Evolutionary conservation across 2,329 filamentous ascomycete species (phyloP).

Genomic region (Cladosporium sp.): DNA sequence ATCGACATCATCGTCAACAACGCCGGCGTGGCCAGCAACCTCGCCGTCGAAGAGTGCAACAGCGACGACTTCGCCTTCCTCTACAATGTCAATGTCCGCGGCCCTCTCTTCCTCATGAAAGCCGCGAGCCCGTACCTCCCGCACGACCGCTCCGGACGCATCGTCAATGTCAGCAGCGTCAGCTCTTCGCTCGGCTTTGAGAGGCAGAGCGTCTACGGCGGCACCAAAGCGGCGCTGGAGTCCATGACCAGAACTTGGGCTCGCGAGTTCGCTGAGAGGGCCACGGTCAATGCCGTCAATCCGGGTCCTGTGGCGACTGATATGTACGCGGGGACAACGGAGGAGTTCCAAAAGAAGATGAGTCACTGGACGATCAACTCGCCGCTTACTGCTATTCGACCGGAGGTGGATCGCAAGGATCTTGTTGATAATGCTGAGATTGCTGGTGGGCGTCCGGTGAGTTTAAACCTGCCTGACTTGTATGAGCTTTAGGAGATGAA

Average conservation of each 20-base stretch:
- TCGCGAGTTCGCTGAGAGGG: conserved; percentile 60
- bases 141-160: conserved; percentile 63
- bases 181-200: conserved; percentile 58
- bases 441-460: conserved; percentile 55
- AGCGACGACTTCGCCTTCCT: conserved; percentile 67
- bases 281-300: conserved; percentile 66
- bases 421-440: conserved; percentile 46
- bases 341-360: conserved; percentile 59
- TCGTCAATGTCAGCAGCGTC: conserved; percentile 63
- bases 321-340: conserved; percentile 61
- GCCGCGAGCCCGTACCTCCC: conserved; percentile 70
- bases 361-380: conserved; percentile 63
- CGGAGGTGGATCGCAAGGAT: conserved; percentile 61
- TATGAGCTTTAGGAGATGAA: conserved; percentile 14
- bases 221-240: conserved; percentile 66
- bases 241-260: conserved; percentile 70
- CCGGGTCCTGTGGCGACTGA: conserved; percentile 67
- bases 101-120: conserved; percentile 75
- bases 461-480: conserved; percentile 2
- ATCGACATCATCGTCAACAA: conserved; percentile 89
- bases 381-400: conserved; percentile 63
- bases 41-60: conserved; percentile 62
- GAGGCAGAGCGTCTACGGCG: conserved; percentile 63
- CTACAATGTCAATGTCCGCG: conserved; percentile 80
- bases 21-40: conserved; percentile 69